Base-by-base conservation (phyloP, 768 basidiomycete genomes). In the Candolleomyces aberdarensis region DNA sequence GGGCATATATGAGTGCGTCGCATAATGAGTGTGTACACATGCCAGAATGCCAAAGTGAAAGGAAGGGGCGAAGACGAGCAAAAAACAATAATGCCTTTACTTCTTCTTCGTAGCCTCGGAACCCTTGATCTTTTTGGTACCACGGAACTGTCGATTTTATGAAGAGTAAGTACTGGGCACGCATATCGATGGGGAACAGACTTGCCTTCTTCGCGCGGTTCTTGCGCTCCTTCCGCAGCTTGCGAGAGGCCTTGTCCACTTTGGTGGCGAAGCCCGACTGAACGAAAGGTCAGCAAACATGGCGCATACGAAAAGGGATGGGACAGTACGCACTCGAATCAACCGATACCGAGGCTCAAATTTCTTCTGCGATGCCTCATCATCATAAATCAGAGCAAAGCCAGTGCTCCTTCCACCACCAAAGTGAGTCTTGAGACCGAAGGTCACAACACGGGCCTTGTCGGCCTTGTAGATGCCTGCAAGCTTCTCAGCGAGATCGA, bases 181-280 rank as follows among this genome's bases (percentile, higher is more conserved):
- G 56, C 20, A 44, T 26, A 26, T 31, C 20, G 58, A 15, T 50
- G 19, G 22, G 13, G 44, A 62, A 43, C 26, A 56, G 26, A 43
- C 62, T 19, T 29, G 94, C 96, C 89, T 98, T 98, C 91, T 99
- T 99, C 64, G 91, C 86, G 74, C 96, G 89, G 81, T 99, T 99
- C 87, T 99, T 99, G 71, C 97, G 88, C 83, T 98, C 96, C 83
- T 98, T 98, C 78, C 97, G 90, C 78, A 98, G 87, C 77, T 98
- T 98, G 72, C 97, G 91, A 65, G 94, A 94, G 57, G 96, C 81
- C 77, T 89, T 94, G 47, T 94, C 92, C 64, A 89, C 87, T 81
- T 98, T 97, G 64, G 82, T 61, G 39, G 69, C 73, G 52, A 94
- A 74, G 56, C 90, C 89, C 65, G 82, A 85, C 92, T 94, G 64